Evolutionary conservation across 768 basidiomycete species (phyloP).

Genomic region (Lactarius quietus): DNA sequence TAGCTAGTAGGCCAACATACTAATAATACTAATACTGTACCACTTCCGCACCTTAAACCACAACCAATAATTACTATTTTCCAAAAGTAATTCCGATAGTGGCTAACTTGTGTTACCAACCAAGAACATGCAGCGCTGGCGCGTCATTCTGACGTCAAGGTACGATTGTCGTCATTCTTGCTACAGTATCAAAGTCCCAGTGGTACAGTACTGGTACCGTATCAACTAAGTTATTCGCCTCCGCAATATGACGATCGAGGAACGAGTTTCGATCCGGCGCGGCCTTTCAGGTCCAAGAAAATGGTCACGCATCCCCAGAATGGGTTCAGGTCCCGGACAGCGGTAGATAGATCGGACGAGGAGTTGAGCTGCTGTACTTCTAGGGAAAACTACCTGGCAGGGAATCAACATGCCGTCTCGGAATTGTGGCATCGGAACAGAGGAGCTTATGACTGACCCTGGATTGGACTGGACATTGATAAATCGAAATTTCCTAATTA

Average conservation of each 20-base stretch:
- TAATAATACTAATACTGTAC: neutral
- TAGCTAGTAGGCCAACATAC: neutral
- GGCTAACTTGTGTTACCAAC: neutral
- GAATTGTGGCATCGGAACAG: neutral
- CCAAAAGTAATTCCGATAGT: neutral
- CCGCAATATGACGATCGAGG: neutral
- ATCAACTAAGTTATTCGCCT: no score
- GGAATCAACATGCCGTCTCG: neutral
- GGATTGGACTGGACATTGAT: neutral
- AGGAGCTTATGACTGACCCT: neutral
- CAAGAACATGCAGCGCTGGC: neutral
- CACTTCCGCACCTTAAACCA: neutral
- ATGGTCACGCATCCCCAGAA: neutral
- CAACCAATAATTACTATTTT: neutral
- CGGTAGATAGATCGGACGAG: neutral
- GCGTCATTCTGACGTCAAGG: neutral
- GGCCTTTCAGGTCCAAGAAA: neutral
- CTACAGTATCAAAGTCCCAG: no score
- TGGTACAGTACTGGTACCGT: no score
- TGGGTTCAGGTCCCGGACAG: neutral
- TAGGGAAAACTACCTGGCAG: neutral
- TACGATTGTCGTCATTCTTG: neutral
- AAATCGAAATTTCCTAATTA: neutral
- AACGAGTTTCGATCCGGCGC: neutral
- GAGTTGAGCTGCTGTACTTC: neutral